Base-by-base conservation (phyloP, 2,329 filamentous ascomycete genomes). In the Claviceps pusilla region DNA sequence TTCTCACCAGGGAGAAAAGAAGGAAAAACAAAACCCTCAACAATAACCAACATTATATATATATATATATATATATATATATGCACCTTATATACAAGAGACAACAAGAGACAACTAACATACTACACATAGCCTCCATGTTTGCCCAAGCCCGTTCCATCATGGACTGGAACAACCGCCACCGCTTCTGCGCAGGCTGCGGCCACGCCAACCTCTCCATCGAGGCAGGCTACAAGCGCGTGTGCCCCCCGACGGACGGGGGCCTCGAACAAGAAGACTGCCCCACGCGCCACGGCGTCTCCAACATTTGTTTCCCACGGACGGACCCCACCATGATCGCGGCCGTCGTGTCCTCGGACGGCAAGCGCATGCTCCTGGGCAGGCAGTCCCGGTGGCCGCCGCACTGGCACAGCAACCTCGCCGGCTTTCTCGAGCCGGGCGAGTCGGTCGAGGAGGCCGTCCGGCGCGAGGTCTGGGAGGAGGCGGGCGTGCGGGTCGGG, bases 271-370 rank as follows among this genome's bases (percentile, higher is more conserved):
- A 48, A 5, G 14, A 50, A 3, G 77, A 84, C 19, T 98, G 93
- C 69, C 83, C 80, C 7, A 94, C 90, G 0, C 81, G 93, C 53
- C 85, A 82, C 43, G 89, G 88, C 31, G 73, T 98, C 48, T 95
- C 89, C 37, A 98, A 98, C 70, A 76, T 96, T 53, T 85, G 79
- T 64, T 97, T 96, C 75, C 91, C 91, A 3, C 82, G 90, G 51
- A 96, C 91, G 2, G 90, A 96, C 63, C 89, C 90, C 1, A 95
- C 89, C 33, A 89, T 97, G 67, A 98, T 98, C 70, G 90, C 94
- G 71, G 91, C 90, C 0, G 84, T 96, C 11, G 80, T 97, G 37
- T 94, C 86, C 53, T 76, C 83, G 51, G 87, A 94, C 61, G 86
- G 86, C 51, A 78, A 83, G 59, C 80, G 82, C 57, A 72, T 95